phyloP scores from a whole-genome alignment of 129 eudicot genomes.

The Ambrosia artemisiifolia region DNA sequence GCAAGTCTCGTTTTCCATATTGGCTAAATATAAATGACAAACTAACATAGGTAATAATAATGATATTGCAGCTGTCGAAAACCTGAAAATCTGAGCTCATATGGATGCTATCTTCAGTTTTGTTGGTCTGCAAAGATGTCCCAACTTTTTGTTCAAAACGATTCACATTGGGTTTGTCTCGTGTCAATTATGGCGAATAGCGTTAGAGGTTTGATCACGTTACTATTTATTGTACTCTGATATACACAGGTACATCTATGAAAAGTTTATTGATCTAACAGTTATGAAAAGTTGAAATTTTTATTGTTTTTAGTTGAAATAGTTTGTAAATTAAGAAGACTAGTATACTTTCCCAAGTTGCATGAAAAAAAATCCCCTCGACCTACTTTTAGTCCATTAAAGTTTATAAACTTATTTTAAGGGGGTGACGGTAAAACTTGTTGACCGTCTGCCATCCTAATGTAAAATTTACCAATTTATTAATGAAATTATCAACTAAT shows the following conservation, averaged over 20 bases:
- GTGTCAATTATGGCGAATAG: conserved; percentile 1
- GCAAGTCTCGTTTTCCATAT: not conserved
- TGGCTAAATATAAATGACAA: not conserved
- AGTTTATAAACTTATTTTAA: no score
- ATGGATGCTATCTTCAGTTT: not conserved
- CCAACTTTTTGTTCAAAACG: not conserved
- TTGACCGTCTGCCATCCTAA: conserved; percentile 44
- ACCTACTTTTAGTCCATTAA: no score
- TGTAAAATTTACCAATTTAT: no score
- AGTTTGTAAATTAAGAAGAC: not conserved
- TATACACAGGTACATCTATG: not conserved
- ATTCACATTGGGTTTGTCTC: not conserved
- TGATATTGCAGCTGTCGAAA: conserved; percentile 29
- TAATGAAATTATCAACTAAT: no score
- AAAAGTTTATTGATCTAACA: not conserved
- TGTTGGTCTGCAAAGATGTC: not conserved
- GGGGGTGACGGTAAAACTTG: no score
- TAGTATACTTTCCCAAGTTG: not conserved
- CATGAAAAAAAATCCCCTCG: not conserved
- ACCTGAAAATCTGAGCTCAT: conserved; percentile 21
- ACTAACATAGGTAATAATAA: not conserved
- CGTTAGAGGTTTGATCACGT: not conserved
- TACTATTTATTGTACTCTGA: not conserved
- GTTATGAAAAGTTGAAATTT: not conserved
- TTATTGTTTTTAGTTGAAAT: not conserved